Evolutionary conservation across 2,329 filamentous ascomycete genomes (phyloP), one percentile per base, ranked within the genome.

Genomic region (Septoria linicola): DNA sequence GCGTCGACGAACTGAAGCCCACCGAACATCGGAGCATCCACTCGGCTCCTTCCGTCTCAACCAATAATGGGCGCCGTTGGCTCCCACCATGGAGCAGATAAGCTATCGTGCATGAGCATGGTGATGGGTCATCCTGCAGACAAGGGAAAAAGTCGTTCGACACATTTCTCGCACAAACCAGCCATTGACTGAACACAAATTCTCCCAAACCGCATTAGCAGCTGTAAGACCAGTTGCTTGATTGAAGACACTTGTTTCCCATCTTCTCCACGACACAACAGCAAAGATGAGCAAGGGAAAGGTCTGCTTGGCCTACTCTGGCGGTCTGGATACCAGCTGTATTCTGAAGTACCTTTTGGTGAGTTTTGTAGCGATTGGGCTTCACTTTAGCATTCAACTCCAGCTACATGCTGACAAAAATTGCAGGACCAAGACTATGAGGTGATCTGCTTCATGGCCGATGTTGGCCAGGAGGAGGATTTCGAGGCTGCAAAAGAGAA

Each of bases 401-500:
- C n/a, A n/a, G 8, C n/a, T 23, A 16, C 8, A 36, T 23, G 17
- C 42, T 51, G 21, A 55, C 43, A 30, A 14, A 41, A 14, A 4
- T 17, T 16, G 41, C 47, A 68, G 65, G 77, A 81, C 65, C 69
- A 81, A 66, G 77, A 73, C 51, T 82, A 82, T 64, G 78, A 80
- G 63, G 84, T 87, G 59, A 77, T 85, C 61, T 81, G 79, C 72
- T 85, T 84, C 70, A 77, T 87, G 68, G 85, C 85, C 73, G 78
- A 89, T 72, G 81, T 88, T 61, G 68, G 68, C 40, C 68, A 70
- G 53, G 70, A 72, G 72, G 87, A 90, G 73, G 85, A 89, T 72
- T 90, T 82, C 67, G 80, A 81, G 39, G 84, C 78, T 53, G 88
- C 87, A 52, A 81, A 86, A 72, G 79, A 80, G 67, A 90, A 91